Percentiles rank a stretch among this genome's conserved stretches.
These are phyloP conservation scores for Fusarium sp. DNA, from an alignment of 2,329 filamentous ascomycete genomes.

Conservation along the genomic window DNA sequence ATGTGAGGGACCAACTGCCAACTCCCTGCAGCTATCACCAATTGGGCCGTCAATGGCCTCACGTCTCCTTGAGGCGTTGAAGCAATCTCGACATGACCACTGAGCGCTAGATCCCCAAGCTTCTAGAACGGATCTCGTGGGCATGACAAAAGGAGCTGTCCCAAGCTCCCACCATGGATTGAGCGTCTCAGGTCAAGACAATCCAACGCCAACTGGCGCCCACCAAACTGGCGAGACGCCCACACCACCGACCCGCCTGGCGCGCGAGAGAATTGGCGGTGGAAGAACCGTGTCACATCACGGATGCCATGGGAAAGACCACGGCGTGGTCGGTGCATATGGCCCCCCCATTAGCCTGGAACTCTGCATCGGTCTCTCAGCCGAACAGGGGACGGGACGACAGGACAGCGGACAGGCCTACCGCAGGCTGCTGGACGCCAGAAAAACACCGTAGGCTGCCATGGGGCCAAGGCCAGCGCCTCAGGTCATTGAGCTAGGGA, in stretches of 20 bases:
- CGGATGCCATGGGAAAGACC: conserved; percentile 13
- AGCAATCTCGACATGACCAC: not conserved
- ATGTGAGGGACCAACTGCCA: conserved; percentile 5
- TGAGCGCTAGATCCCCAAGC: not conserved
- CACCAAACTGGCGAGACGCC: conserved; percentile 18
- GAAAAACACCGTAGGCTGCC: conserved; percentile 1
- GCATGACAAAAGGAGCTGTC: conserved; percentile 13
- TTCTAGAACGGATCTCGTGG: conserved; percentile 17
- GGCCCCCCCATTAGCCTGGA: conserved; percentile 25
- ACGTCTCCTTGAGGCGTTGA: conserved; percentile 7
- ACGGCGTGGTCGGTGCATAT: conserved; percentile 24
- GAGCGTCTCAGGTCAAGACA: conserved; percentile 18
- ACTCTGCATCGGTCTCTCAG: conserved; percentile 31
- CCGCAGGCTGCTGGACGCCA: not conserved
- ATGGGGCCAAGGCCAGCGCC: not conserved
- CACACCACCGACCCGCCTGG: conserved; percentile 11
- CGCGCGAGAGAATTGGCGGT: conserved; percentile 25
- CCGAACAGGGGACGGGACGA: conserved; percentile 36
- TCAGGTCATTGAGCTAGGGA: conserved; percentile 3
- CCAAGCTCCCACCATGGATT: conserved; percentile 8
- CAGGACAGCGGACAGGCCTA: conserved; percentile 13
- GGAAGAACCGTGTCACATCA: conserved; percentile 31
- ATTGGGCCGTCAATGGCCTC: conserved; percentile 12
- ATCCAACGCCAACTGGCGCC: conserved; percentile 19
- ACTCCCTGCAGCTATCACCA: not conserved